Conservation (phyloP, 768 basidiomycete genomes). For the Naganishia antarctica region DNA sequence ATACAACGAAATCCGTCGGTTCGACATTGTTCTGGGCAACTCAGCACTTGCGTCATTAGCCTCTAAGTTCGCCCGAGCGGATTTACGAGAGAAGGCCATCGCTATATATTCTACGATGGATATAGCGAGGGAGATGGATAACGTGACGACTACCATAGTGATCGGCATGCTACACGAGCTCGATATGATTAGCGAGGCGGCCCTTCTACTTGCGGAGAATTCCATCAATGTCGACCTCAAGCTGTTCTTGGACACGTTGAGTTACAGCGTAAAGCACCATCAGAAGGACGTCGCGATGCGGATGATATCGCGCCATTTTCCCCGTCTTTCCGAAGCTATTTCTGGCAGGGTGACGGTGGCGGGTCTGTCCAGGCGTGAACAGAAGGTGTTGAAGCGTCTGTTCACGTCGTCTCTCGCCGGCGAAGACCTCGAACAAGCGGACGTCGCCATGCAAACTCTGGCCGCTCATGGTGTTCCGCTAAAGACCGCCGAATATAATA, state of each 20-base stretch:
- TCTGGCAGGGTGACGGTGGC: not conserved
- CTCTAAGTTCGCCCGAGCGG: not conserved
- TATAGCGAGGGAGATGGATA: not conserved
- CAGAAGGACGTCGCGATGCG: not conserved
- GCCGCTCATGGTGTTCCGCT: not conserved
- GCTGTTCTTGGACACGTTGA: not conserved
- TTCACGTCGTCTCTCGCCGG: not conserved
- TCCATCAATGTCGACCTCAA: not conserved
- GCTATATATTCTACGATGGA: not conserved
- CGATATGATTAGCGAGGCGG: not conserved
- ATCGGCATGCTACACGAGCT: not conserved
- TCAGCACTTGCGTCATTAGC: not conserved
- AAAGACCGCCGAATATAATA: not conserved
- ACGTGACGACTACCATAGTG: not conserved
- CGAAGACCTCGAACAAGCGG: not conserved
- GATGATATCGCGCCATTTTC: not conserved
- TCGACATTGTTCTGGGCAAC: not conserved
- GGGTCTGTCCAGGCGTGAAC: not conserved
- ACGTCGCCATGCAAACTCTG: not conserved
- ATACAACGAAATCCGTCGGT: not conserved
- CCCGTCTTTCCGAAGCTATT: not conserved
- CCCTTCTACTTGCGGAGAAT: not conserved
- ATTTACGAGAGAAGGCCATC: not conserved
- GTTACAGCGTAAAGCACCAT: not conserved
- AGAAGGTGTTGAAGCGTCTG: not conserved